Conservation (phyloP, 441 rosid species). For the Lepidium campestre region DNA sequence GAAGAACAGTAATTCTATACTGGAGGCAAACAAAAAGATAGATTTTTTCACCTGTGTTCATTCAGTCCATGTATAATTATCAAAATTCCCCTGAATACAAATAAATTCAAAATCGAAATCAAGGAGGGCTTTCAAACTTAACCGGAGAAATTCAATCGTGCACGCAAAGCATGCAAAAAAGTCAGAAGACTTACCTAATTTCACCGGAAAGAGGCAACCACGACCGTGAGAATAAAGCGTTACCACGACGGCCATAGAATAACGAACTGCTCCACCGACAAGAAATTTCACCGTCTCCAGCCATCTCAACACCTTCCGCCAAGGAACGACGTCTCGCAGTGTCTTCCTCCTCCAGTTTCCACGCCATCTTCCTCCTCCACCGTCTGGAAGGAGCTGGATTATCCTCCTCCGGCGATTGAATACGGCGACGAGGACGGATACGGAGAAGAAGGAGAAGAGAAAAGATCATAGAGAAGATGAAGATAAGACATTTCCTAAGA, state of each 20-base stretch:
- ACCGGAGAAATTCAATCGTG: background rate
- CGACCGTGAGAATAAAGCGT: conserved; percentile 73
- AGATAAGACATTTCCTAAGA: conserved; percentile 40
- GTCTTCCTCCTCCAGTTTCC: conserved; percentile 86
- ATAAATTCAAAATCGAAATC: background rate
- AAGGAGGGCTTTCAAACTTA: background rate
- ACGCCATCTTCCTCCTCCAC: conserved; percentile 36
- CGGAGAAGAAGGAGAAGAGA: conserved; percentile 41
- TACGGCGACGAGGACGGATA: conserved; percentile 51
- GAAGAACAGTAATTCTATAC: background rate
- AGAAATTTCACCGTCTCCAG: conserved; percentile 33
- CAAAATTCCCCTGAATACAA: conserved; percentile 64
- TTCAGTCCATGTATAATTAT: conserved; percentile 85
- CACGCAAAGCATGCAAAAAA: conserved; percentile 8
- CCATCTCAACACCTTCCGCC: conserved; percentile 63
- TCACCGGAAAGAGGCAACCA: conserved; percentile 73
- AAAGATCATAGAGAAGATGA: conserved; percentile 44
- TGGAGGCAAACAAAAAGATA: background rate
- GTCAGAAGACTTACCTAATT: conserved; percentile 39
- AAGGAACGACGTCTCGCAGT: conserved; percentile 70
- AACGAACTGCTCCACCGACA: conserved; percentile 46
- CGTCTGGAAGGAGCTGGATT: conserved; percentile 29
- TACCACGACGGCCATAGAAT: conserved; percentile 56
- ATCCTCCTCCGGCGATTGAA: conserved; percentile 12
- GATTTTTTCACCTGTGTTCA: conserved; percentile 68